Base-by-base conservation (phyloP, 176 grass and related monocot genomes). In the Oryza meridionalis region DNA sequence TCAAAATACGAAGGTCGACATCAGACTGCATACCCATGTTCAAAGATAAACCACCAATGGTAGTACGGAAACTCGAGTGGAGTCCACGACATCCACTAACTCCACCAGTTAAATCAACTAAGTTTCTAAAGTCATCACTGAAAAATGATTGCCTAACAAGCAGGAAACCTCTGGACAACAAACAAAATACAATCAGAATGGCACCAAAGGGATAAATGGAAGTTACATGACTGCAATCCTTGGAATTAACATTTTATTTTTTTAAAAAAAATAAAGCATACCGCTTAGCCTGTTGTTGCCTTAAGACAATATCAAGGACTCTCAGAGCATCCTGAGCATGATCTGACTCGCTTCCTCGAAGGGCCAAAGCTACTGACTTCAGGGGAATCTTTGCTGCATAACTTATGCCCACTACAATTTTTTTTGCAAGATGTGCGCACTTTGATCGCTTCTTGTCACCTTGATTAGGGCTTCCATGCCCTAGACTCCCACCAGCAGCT, bases 201-300 rank as follows among this genome's bases (percentile, higher is more conserved):
- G 22, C 6, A 72, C 16, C 26, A 29, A 58, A 51, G n/a, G 16
- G 44, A 31, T 50, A 75, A 84, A 46, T 10, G 2, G 78, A 31
- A 55, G 58, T 74, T 65, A 73, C 24, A 59, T n/a, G 76, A 65
- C 16, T 51, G 65, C 1, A 35, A 0, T 58, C 76, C 19, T 68
- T 65, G 45, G 2, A 59, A 80, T 6, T 19, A n/a, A 67, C 10
- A 81, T 29, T 44, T 40, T 32, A 11, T 31, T 31, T 31, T 31
- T 29, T 2, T 31, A 77, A 70, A 82, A 19, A 17, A 16, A 25
- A 51, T 5, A 61, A 7, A 88, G 40, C 65, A 77, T 84, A 94
- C 92, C 86, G 84, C 67, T 94, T 97, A 74, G 95, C 95, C 53
- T 97, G 95, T 31, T 93, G 95, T 77, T 97, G 92, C 75, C 88